Evolutionary conservation across 257 asterid species (phyloP), one percentile per base, ranked within the genome.

Genomic region (Solanum chiquidenum): DNA sequence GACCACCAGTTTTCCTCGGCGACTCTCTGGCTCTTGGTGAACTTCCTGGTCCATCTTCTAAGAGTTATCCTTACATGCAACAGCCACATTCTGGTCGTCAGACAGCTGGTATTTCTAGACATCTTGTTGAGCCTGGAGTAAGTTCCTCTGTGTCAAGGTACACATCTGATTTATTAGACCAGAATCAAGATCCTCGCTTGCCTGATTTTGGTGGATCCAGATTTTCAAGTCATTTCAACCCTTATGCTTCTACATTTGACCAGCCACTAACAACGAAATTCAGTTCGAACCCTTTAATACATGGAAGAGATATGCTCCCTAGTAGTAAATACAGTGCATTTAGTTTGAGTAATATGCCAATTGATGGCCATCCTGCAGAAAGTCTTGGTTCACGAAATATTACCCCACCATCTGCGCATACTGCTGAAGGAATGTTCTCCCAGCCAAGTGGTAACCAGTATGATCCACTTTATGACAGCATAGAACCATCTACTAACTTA

Each of bases 391-490:
- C 94, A 60, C 87, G 83, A 69, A 89, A 87, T 87, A 88, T 92
- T 18, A 87, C 91, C 27, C 90, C 92, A 40, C 87, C 87, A 87
- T 88, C 93, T 90, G 93, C 86, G 85, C 89, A 83, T 79, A 91
- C 90, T 46, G 92, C 89, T 82, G 90, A 87, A 84, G 83, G 86
- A 75, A 85, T 80, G 42, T 89, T 88, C 40, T 90, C 91, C 25
- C 88, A 90, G 91, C 90, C 93, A 69, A 91, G 88, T 71, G 90
- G 91, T 88, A 93, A 91, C 86, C 96, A 94, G 89, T 97, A 97
- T 89, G 98, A 97, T 90, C 99, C 99, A 9, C 95, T 95, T 37
- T 92, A 88, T 74, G 99, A 97, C 92, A 94, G 98, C 93, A 90
- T 97, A 83, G 99, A 95, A 89, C 96, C 95, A 85, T 87, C 96